phyloP scores from a whole-genome alignment of 306 rosid species.

The Dryas drummondii region DNA sequence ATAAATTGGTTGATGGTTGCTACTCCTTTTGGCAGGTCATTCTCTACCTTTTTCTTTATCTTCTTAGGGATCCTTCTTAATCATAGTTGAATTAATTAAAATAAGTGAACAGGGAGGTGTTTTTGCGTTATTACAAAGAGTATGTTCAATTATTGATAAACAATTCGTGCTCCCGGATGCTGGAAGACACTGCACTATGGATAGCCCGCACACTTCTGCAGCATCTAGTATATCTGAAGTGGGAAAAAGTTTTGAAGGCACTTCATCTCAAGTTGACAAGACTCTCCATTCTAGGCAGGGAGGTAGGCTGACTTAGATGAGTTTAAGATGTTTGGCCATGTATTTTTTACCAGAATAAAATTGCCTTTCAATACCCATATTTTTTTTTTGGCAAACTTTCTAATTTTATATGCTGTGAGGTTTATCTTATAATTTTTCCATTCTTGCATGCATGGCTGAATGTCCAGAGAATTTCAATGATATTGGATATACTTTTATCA shows the following conservation, averaged over 20 bases:
- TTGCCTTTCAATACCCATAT: slow-evolving; percentile 4
- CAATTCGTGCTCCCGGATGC: slow-evolving; percentile 30
- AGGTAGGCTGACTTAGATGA: slow-evolving; percentile 33
- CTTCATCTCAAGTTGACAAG: slow-evolving; percentile 34
- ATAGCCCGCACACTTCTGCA: slow-evolving; percentile 26
- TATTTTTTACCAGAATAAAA: neutral
- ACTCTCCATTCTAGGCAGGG: slow-evolving; percentile 22
- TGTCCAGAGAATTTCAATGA: slow-evolving; percentile 43
- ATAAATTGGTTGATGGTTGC: slow-evolving; percentile 96
- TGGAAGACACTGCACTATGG: slow-evolving; percentile 13
- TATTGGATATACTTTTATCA: slow-evolving; percentile 59
- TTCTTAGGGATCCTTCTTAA: slow-evolving; percentile 18
- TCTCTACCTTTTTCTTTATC: slow-evolving; percentile 2
- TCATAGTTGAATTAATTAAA: slow-evolving; percentile 32
- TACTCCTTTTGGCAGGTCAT: slow-evolving; percentile 98
- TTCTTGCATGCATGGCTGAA: slow-evolving; percentile 37
- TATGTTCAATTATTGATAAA: slow-evolving; percentile 45
- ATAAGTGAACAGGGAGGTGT: slow-evolving; percentile 69
- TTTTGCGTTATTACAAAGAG: slow-evolving; percentile 69
- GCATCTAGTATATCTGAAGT: slow-evolving; percentile 25
- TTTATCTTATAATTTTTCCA: slow-evolving; percentile 13
- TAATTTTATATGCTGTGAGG: neutral
- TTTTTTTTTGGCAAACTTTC: neutral
- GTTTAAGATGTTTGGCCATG: neutral
- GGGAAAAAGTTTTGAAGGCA: slow-evolving; percentile 31